Percentiles rank a stretch among this genome's conserved stretches.
phyloP scores from a whole-genome alignment of 2,329 filamentous ascomycete genomes.

The Ascochyta clinopodiicola region DNA sequence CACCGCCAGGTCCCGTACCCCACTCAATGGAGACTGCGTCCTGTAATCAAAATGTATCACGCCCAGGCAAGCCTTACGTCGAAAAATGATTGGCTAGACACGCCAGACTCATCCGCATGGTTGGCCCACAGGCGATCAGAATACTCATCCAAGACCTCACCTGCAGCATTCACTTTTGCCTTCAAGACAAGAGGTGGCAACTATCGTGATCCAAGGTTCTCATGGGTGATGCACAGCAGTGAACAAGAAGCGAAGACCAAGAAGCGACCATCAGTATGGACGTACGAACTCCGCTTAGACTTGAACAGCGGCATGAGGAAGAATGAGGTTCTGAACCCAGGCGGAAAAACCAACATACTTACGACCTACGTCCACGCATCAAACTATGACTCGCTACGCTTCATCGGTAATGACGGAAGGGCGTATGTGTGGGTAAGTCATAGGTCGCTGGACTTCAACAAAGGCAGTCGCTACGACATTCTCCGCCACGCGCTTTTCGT shows the following conservation, averaged over 20 bases:
- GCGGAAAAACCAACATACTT: slow-evolving; percentile 26
- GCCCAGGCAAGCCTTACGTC: slow-evolving; percentile 18
- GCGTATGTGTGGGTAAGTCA: slow-evolving; percentile 43
- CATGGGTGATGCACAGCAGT: slow-evolving; percentile 36
- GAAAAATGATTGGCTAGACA: slow-evolving; percentile 36
- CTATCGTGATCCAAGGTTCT: slow-evolving; percentile 33
- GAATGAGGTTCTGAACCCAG: slow-evolving; percentile 30
- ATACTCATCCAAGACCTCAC: slow-evolving; percentile 15
- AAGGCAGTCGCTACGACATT: slow-evolving; percentile 38
- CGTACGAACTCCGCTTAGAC: slow-evolving; percentile 38
- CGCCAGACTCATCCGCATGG: slow-evolving; percentile 31
- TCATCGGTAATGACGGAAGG: slow-evolving; percentile 36
- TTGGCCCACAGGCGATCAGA: slow-evolving; percentile 26
- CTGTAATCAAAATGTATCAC: slow-evolving; percentile 32
- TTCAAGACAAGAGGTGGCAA: slow-evolving; percentile 35
- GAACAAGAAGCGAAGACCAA: slow-evolving; percentile 8
- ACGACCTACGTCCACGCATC: slow-evolving; percentile 40
- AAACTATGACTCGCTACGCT: slow-evolving; percentile 43
- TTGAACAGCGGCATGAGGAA: slow-evolving; percentile 31
- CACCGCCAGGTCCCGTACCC: slow-evolving; percentile 41
- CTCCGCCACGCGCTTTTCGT: slow-evolving; percentile 44
- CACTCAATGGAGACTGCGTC: slow-evolving; percentile 38
- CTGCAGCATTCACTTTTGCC: slow-evolving; percentile 29
- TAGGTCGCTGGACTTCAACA: slow-evolving; percentile 28
- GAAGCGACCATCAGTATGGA: slow-evolving; percentile 25